Percentiles rank a stretch among this genome's conserved stretches.
phyloP scores from a whole-genome alignment of 495 filamentous ascomycete species.

The Aspergillus panamensis region DNA sequence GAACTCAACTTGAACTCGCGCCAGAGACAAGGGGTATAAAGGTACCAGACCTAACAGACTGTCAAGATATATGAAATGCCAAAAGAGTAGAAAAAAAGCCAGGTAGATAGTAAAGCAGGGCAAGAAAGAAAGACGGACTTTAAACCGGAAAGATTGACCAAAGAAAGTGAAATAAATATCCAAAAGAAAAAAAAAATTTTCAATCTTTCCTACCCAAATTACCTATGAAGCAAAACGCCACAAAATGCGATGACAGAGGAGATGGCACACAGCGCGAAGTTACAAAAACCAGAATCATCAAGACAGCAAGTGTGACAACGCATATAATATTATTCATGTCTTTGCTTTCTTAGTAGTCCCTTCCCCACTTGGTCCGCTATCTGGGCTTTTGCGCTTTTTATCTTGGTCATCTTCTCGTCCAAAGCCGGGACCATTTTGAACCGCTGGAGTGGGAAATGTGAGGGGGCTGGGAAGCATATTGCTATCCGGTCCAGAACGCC shows the following conservation, averaged over 20 bases:
- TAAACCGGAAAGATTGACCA: neutral
- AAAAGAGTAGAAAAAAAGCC: constrained; percentile 4
- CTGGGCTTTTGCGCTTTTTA: constrained; percentile 54
- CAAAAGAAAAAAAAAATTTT: constrained; percentile 1
- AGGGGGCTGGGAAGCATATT: constrained; percentile 88
- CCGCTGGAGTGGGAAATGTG: constrained; percentile 85
- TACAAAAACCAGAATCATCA: constrained; percentile 13
- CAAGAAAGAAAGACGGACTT: constrained; percentile 1
- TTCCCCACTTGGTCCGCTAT: constrained; percentile 38
- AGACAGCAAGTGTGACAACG: neutral
- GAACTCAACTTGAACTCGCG: constrained; percentile 6
- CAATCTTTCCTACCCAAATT: neutral
- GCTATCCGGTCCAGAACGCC: constrained; percentile 58
- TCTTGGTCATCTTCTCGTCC: constrained; percentile 53
- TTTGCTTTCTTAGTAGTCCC: constrained; percentile 49
- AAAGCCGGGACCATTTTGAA: constrained; percentile 66
- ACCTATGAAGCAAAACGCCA: constrained; percentile 17
- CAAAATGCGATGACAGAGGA: constrained; percentile 18
- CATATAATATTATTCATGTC: constrained; percentile 26
- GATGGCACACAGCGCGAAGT: neutral
- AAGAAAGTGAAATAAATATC: neutral
- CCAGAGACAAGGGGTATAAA: constrained; percentile 24
- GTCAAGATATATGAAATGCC: constrained; percentile 1
- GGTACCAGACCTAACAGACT: neutral
- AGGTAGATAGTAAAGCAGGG: neutral